Evolutionary conservation across 805 yeast genomes (phyloP), one percentile per base, ranked within the genome.

Genomic region (Hanseniaspora singularis): DNA sequence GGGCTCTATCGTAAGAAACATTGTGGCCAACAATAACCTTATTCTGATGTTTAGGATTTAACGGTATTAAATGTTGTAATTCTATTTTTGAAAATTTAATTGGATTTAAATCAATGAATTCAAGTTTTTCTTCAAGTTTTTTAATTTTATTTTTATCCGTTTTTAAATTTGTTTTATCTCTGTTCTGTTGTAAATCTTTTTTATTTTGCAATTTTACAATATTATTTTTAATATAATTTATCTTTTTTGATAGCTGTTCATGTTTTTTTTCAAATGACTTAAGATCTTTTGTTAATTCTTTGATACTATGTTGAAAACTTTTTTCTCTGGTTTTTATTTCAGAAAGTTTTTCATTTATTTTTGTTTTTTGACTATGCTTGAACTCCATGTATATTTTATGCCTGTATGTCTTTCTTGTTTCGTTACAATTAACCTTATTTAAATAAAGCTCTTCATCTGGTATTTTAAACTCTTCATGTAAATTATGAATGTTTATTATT

Each of bases 11-110:
- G 57, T 79, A 92, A 6, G 92, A 79, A 2, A 92, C 80, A 57
- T 89, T 87, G 60, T 86, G 95, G 0, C 99, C 99, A 3, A 94
- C 71, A 1, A 92, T 69, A 6, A 92, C 65, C 52, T 77, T 79
- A 6, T 72, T 69, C 1, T 54, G 55, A 2, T 55, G 50, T 11
- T 61, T 59, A 0, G 77, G 67, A 51, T 83, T 76, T 59, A 89
- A 58, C 0, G 97, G 96, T 0, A 94, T 76, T 46, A 94, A 63
- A 54, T 86, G 94, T 26, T 79, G 72, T 16, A 64, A 56, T 2
- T 60, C 54, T 5, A 67, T 64, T 12, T 34, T 31, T 7, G 49
- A 50, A 6, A 36, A 31, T 8, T 18, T 10, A 16, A 18, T 30
- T 10, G 40, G 37, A 23, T 39, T 34, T 4, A 40, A n/a, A 31